phyloP scores from a whole-genome alignment of 202 grass and related monocot genomes.

The Eragrostis tef region DNA sequence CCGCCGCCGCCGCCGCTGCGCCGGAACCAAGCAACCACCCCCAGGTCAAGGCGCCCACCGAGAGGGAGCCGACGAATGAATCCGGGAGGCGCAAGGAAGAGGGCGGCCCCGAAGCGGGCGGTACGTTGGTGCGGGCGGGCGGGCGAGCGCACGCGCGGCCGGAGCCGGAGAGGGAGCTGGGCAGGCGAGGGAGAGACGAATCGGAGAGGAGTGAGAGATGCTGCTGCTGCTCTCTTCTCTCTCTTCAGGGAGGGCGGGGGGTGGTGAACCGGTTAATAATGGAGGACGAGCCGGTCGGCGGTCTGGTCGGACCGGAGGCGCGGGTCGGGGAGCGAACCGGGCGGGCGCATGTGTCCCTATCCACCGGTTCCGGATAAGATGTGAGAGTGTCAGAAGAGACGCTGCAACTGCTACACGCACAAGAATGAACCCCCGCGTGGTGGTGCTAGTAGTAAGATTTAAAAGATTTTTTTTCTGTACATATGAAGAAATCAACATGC shows the following conservation, averaged over 20 bases:
- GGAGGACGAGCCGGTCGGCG: slow-evolving; percentile 12
- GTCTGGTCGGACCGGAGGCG: slow-evolving; percentile 25
- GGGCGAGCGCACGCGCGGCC: not conserved
- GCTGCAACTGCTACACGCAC: slow-evolving; percentile 35
- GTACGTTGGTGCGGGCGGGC: not conserved
- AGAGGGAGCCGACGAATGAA: not conserved
- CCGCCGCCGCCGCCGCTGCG: not conserved
- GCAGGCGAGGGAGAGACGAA: too few species aligned
- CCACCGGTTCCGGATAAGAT: slow-evolving; percentile 61
- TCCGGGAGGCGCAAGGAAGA: not conserved
- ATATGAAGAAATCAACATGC: too few species aligned
- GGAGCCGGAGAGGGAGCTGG: slow-evolving; percentile 12
- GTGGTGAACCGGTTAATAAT: slow-evolving; percentile 56
- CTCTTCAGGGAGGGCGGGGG: not conserved
- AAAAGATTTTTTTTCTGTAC: too few species aligned
- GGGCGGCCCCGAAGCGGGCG: not conserved
- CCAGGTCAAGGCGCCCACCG: not conserved
- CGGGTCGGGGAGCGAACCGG: not conserved
- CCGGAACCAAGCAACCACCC: not conserved
- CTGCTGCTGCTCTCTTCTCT: not conserved
- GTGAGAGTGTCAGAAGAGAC: slow-evolving; percentile 42
- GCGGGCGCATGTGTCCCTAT: slow-evolving; percentile 54
- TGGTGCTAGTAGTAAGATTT: too few species aligned
- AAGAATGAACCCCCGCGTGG: not conserved
- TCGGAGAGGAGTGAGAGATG: not conserved